Conservation (phyloP, 2,329 filamentous ascomycete species). For the Trichoderma simmonsii region DNA sequence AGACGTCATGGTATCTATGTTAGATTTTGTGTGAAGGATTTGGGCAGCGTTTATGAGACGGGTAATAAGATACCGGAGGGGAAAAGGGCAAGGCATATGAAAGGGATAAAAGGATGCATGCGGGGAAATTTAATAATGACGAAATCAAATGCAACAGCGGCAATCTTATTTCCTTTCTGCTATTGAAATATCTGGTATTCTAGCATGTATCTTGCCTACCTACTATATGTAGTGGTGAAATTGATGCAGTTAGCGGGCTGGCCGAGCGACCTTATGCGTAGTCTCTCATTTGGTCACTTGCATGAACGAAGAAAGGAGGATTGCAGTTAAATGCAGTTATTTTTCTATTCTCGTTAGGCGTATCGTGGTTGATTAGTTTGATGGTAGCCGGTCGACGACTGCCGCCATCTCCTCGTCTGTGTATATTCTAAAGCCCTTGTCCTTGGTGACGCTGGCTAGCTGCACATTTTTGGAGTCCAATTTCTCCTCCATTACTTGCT, state of each 20-base stretch:
- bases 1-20: background rate
- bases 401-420: slow-evolving; percentile 94
- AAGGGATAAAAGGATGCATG: background rate
- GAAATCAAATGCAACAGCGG: background rate
- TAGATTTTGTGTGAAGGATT: background rate
- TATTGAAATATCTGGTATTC: background rate
- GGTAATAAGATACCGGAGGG: background rate
- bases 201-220: background rate
- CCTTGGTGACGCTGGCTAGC: slow-evolving; percentile 94
- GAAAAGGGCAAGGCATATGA: background rate
- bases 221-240: background rate
- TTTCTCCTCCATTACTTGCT: slow-evolving; percentile 99
- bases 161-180: background rate
- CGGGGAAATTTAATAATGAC: background rate
- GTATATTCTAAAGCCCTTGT: slow-evolving; percentile 98
- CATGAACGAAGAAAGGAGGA: background rate
- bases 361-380: slow-evolving; percentile 47
- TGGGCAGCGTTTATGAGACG: background rate
- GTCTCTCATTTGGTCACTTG: background rate
- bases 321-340: background rate
- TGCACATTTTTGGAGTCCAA: slow-evolving; percentile 98
- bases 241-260: background rate
- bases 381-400: slow-evolving; percentile 78
- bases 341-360: slow-evolving; percentile 21
- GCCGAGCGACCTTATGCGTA: background rate